These are phyloP conservation scores for Xerocomellus chrysenteron DNA, from an alignment of 768 basidiomycete species.

Conservation along the genomic window DNA sequence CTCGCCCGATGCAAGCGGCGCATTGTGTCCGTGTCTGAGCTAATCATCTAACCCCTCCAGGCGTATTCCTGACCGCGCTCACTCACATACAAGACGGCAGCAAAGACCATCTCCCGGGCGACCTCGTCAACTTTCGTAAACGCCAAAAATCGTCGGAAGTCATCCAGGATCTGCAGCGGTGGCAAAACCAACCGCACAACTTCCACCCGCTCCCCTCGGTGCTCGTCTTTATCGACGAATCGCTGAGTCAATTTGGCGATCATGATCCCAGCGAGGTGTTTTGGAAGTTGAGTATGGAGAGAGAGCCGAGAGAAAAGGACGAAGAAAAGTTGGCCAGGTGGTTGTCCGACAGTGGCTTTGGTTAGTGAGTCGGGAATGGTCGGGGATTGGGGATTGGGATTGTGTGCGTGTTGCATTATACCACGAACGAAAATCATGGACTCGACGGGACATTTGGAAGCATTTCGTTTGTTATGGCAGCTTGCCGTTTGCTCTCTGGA, in stretches of 20 bases:
- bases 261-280: slow-evolving; percentile 34
- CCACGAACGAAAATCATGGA: neutral
- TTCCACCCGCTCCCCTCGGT: slow-evolving; percentile 45
- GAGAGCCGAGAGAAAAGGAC: slow-evolving; percentile 57
- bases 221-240: slow-evolving; percentile 42
- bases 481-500: neutral
- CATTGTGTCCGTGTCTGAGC: slow-evolving; percentile 7
- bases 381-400: neutral
- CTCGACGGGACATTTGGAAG: neutral
- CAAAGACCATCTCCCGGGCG: slow-evolving; percentile 44
- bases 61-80: slow-evolving; percentile 57
- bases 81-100: slow-evolving; percentile 65
- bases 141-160: slow-evolving; percentile 54
- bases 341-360: slow-evolving; percentile 41
- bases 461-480: neutral
- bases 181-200: slow-evolving; percentile 56
- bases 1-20: neutral
- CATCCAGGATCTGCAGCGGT: slow-evolving; percentile 55
- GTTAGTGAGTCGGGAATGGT: slow-evolving; percentile 17
- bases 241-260: slow-evolving; percentile 37
- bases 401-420: slow-evolving; percentile 1
- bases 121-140: slow-evolving; percentile 60
- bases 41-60: slow-evolving; percentile 25
- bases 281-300: slow-evolving; percentile 47
- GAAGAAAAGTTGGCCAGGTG: slow-evolving; percentile 47